phyloP scores from a whole-genome alignment of 2,329 filamentous ascomycete genomes.

The Emericellopsis cladophorae region DNA sequence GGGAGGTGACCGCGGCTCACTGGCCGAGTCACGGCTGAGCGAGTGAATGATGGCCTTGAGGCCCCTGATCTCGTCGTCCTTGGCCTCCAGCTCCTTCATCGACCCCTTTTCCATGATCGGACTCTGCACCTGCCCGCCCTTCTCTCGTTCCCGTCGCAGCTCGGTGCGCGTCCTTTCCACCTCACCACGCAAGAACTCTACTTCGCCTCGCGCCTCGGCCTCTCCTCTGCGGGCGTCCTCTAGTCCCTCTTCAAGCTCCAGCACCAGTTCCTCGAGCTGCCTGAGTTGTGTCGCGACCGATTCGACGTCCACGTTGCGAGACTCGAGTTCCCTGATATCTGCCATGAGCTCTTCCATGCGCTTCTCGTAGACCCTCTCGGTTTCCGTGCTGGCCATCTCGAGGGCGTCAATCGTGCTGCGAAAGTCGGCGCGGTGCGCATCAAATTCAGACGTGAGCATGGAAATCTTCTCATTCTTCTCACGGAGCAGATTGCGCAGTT shows the following conservation, averaged over 20 bases:
- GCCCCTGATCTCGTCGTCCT: conserved; percentile 93
- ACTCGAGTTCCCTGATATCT: conserved; percentile 72
- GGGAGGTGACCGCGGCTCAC: conserved; percentile 14
- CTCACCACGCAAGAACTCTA: conserved; percentile 89
- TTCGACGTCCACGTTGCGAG: conserved; percentile 79
- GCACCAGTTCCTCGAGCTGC: conserved; percentile 89
- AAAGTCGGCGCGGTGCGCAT: conserved; percentile 89
- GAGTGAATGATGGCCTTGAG: conserved; percentile 97
- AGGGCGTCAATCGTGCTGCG: conserved; percentile 92
- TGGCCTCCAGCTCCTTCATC: conserved; percentile 75
- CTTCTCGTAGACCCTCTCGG: conserved; percentile 89
- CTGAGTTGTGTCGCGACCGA: conserved; percentile 84
- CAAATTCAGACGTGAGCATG: conserved; percentile 86
- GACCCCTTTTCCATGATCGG: conserved; percentile 16
- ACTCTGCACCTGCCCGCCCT: conserved; percentile 34
- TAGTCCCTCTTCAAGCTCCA: conserved; percentile 90
- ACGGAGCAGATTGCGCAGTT: conserved; percentile 69
- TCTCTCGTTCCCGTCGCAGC: conserved; percentile 77
- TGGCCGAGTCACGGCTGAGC: conserved; percentile 64
- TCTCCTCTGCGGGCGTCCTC: conserved; percentile 91
- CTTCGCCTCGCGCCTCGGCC: conserved; percentile 88
- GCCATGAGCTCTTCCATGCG: conserved; percentile 76
- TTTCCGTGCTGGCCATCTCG: conserved; percentile 90
- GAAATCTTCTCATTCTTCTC: conserved; percentile 97
- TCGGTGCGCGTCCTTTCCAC: conserved; percentile 86